These are phyloP conservation scores for Septoria linicola DNA, from an alignment of 2,329 filamentous ascomycete genomes.

Conservation along the genomic window DNA sequence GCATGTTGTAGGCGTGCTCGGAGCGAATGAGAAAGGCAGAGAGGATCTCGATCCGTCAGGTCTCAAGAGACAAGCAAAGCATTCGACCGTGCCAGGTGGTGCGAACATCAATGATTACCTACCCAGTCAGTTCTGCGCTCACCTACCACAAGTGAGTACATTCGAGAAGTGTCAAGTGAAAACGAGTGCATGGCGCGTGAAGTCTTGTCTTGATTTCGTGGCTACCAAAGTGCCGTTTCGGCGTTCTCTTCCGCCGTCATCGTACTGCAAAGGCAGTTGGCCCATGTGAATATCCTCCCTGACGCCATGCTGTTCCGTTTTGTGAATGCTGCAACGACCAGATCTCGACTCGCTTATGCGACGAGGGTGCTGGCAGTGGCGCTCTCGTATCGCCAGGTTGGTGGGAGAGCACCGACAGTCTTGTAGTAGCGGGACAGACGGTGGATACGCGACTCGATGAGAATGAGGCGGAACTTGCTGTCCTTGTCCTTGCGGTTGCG, in stretches of 20 bases:
- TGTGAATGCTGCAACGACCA: conserved; percentile 21
- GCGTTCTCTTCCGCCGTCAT: conserved; percentile 20
- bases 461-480: conserved; percentile 99
- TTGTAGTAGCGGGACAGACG: conserved; percentile 99
- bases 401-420: conserved; percentile 78
- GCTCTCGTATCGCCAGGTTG: conserved; percentile 99
- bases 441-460: conserved; percentile 99
- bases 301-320: conserved; percentile 27
- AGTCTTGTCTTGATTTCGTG: conserved; percentile 23
- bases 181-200: conserved; percentile 18
- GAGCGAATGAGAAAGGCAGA: no score
- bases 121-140: no score
- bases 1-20: no score
- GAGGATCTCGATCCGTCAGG: no score
- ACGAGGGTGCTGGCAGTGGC: conserved; percentile 93
- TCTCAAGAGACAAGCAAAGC: no score
- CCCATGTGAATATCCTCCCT: conserved; percentile 18
- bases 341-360: conserved; percentile 60
- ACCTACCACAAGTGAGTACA: neutral
- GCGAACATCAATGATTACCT: no score
- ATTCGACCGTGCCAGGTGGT: no score
- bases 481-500: conserved; percentile 99
- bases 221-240: conserved; percentile 20
- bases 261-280: conserved; percentile 13
- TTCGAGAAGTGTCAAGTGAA: neutral